Conservation (phyloP, 2,329 filamentous ascomycete genomes). For the Apiospora kogelbergensis region DNA sequence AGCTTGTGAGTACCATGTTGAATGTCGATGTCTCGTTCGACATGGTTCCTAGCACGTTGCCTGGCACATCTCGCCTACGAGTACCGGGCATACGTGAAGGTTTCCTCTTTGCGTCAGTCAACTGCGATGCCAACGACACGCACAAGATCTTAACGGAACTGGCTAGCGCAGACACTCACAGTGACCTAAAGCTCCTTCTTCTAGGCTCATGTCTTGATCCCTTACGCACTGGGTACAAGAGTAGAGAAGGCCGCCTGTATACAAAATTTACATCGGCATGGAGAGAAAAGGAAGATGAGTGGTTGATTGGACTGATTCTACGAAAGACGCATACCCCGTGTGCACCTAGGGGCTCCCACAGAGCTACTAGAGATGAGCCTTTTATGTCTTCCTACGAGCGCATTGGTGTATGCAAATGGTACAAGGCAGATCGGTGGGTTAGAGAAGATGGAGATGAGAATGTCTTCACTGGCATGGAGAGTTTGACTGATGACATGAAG, state of each 20-base stretch:
- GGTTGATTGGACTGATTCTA: neutral
- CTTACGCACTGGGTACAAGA: neutral
- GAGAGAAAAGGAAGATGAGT: neutral
- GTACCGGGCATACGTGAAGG: neutral
- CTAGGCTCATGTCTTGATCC: slow-evolving; percentile 6
- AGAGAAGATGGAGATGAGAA: neutral
- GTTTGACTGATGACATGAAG: neutral
- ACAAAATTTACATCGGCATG: neutral
- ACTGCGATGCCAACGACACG: neutral
- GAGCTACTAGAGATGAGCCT: neutral
- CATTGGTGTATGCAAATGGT: slow-evolving; percentile 3
- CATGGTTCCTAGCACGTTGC: neutral
- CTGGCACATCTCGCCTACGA: neutral
- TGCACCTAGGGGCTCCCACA: neutral
- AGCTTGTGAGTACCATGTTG: neutral
- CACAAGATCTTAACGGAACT: neutral
- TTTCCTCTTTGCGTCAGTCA: neutral
- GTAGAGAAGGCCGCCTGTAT: neutral
- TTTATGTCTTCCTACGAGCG: neutral
- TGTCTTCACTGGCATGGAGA: neutral
- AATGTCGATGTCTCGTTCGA: slow-evolving; percentile 1
- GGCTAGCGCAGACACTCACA: neutral
- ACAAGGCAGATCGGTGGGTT: neutral
- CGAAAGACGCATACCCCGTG: neutral
- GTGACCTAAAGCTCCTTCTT: neutral